Evolutionary conservation across 306 rosid species (phyloP).

Genomic region (Vigna hirtella): DNA sequence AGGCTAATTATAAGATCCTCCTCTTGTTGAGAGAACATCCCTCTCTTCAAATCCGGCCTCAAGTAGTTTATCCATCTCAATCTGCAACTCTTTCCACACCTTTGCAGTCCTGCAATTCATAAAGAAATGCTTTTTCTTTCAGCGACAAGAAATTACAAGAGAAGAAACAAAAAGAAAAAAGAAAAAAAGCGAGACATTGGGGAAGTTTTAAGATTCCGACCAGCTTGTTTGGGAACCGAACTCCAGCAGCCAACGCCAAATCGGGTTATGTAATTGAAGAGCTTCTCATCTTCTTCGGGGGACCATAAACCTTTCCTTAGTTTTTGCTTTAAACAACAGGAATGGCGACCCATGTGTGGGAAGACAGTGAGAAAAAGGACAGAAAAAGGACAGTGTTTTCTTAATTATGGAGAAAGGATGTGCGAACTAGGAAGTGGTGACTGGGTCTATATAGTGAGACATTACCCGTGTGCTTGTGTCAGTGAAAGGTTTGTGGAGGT

Average conservation of each 20-base stretch:
- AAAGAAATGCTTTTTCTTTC: background rate
- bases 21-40: conserved; percentile 86
- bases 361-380: background rate
- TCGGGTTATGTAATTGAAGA: conserved; percentile 82
- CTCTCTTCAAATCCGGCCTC: conserved; percentile 97
- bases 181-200: too few relatives aligned
- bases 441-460: conserved; percentile 34
- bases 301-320: conserved; percentile 95
- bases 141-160: background rate
- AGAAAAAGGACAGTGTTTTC: conserved; percentile 42
- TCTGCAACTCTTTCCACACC: conserved; percentile 98
- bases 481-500: conserved; percentile 33
- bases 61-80: conserved; percentile 94
- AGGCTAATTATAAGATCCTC: conserved; percentile 84
- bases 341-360: conserved; percentile 83
- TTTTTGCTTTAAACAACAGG: conserved; percentile 84
- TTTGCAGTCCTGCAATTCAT: conserved; percentile 71
- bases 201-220: conserved; percentile 40
- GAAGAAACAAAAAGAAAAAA: background rate
- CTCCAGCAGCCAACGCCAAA: conserved; percentile 99
- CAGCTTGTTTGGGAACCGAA: conserved; percentile 91
- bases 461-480: conserved; percentile 37
- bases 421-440: conserved; percentile 12
- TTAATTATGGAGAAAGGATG: conserved; percentile 36
- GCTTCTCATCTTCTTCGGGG: conserved; percentile 98